phyloP scores from a whole-genome alignment of 345 rosid species.

The Moricandia moricandioides region DNA sequence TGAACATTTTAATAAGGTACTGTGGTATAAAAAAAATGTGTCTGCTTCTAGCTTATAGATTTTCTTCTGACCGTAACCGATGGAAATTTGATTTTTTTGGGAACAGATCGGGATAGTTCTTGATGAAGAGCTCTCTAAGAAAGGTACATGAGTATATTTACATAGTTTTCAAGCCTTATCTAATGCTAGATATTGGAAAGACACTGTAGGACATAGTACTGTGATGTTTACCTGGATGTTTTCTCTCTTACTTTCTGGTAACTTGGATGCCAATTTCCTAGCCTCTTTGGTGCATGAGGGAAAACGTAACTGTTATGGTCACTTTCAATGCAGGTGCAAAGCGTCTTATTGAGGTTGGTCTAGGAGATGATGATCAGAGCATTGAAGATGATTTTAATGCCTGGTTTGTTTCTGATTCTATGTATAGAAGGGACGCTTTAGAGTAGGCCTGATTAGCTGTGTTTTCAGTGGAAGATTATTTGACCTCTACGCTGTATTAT shows the following conservation, averaged over 20 bases:
- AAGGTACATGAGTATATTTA: constrained; percentile 45
- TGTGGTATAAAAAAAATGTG: neutral
- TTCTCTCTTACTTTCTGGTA: neutral
- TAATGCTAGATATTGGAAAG: neutral
- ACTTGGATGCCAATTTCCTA: constrained; percentile 4
- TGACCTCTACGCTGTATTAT: neutral
- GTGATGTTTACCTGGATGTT: neutral
- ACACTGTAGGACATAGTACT: neutral
- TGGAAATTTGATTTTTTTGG: neutral
- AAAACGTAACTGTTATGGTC: neutral
- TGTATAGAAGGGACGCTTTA: constrained; percentile 4
- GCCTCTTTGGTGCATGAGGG: constrained; percentile 1
- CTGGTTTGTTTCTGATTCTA: constrained; percentile 40
- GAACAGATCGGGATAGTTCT: constrained; percentile 60
- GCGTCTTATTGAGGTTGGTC: constrained; percentile 68
- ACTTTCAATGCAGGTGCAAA: constrained; percentile 57
- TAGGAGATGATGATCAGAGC: constrained; percentile 99
- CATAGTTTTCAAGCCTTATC: neutral
- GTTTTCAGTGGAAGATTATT: neutral
- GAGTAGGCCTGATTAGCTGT: constrained; percentile 1
- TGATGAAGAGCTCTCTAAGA: constrained; percentile 57
- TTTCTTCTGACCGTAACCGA: constrained; percentile 3
- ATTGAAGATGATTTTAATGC: constrained; percentile 93
- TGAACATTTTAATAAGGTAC: constrained; percentile 95
- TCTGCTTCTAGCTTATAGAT: constrained; percentile 9